Percentiles rank a stretch among this genome's conserved stretches.
Evolutionary conservation across 1,284 basidiomycete genomes (phyloP).

Genomic region (Pyrrhoderma lamaoense): DNA sequence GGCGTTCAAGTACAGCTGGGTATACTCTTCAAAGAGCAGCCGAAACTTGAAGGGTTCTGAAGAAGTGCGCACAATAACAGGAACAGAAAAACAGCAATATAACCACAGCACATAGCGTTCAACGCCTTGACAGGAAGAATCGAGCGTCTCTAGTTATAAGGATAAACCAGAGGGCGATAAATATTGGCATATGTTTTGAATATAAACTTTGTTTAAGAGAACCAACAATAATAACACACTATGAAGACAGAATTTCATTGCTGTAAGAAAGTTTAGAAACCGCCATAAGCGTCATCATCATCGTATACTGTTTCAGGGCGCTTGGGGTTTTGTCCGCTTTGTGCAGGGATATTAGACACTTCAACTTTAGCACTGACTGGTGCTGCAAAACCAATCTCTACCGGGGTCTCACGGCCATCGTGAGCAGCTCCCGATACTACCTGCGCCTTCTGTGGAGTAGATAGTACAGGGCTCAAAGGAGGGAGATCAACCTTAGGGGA

Average conservation of each 20-base stretch:
- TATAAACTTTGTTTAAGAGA: neutral
- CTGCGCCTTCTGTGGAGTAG: slow-evolving; percentile 16
- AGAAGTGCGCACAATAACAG: neutral
- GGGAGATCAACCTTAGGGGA: slow-evolving; percentile 14
- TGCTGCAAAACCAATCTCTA: slow-evolving; percentile 19
- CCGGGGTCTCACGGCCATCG: slow-evolving; percentile 21
- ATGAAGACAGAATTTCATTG: slow-evolving; percentile 1
- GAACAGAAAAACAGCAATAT: neutral
- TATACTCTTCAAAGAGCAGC: neutral
- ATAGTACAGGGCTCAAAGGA: slow-evolving; percentile 19
- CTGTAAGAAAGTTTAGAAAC: slow-evolving; percentile 31
- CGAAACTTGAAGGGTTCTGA: neutral
- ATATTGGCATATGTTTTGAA: neutral
- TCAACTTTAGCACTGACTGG: neutral
- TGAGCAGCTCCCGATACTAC: slow-evolving; percentile 16
- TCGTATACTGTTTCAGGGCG: slow-evolving; percentile 44
- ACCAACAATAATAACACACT: slow-evolving; percentile 1
- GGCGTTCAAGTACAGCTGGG: neutral
- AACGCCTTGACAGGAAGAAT: slow-evolving; percentile 8
- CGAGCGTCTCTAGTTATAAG: too few species aligned
- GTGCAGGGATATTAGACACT: neutral
- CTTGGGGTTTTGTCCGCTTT: neutral
- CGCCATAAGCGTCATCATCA: slow-evolving; percentile 58
- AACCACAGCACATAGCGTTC: slow-evolving; percentile 9
- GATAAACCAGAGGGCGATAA: too few species aligned